Base-by-base conservation (phyloP, 257 asterid species). In the Rauvolfia tetraphylla region DNA sequence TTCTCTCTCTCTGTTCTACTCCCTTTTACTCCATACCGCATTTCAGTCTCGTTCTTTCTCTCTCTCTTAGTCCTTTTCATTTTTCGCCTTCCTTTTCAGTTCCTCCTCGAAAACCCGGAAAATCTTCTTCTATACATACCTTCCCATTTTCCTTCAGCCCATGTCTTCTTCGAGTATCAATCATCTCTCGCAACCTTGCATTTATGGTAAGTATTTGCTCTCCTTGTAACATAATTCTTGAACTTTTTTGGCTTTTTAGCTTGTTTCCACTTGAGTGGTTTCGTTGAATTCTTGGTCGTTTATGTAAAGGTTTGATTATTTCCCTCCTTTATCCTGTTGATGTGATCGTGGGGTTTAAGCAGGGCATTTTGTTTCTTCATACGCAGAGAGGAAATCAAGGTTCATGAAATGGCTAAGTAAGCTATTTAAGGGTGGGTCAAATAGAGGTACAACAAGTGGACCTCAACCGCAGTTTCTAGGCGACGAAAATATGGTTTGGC, bases 381-480 rank as follows among this genome's bases (percentile, higher is more conserved):
- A 85, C 80, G 82, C 97, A 88, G 97, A 95, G 90, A 92, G 96
- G 76, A 95, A 93, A 69, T 87, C 98, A 15, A 72, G 96, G 69
- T 86, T 91, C 78, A 90, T 90, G 98, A 93, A 91, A 84, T 93
- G 97, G 99, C 73, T 95, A 75, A 81, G 92, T 75, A 92, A 85
- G 90, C 65, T 95, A 68, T 95, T 92, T 88, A 91, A 85, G 85
- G 82, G 92, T 65, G 89, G 93, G 78, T 78, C 88, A 54, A 78
- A 80, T 42, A 83, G 90, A 81, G 86, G 79, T 39, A 42, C 77
- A 36, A 82, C 84, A 34, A 81, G 85, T 38, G 85, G 86, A 73
- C 89, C 80, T 59, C 93, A 82, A 62, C 91, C 97, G 71, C 96
- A 88, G 87, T 88, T 88, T 84, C 71, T 83, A 2, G 97, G 98